Base-by-base conservation (phyloP, 805 yeast species). In the Kuraishia hungarica region DNA sequence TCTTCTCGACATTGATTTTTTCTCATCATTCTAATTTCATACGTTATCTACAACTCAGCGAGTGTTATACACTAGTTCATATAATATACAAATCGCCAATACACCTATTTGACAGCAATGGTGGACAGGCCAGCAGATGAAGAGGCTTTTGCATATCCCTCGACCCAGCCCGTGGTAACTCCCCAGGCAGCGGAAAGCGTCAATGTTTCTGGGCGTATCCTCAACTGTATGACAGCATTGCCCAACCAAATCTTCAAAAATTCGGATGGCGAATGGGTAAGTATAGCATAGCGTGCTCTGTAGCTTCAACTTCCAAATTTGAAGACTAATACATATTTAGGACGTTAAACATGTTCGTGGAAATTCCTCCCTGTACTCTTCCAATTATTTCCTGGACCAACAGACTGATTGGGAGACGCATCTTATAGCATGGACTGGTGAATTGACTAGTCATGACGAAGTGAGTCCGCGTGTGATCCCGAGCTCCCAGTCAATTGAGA, bases 401-500 rank as follows among this genome's bases (percentile, higher is more conserved):
- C 81, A 83, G 51, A 80, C 92, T 0, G 80, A 83, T 22, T 93
- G 97, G 94, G 96, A 91, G 58, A 85, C 92, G 51, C 89, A 90
- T 60, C 72, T 89, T 53, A 83, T 94, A 53, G 97, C 90, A 1
- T 94, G 99, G 99, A 88, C 97, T 0, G 99, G 99, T 51, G 98
- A 91, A 68, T 75, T 94, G 58, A 68, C 70, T 51, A 53, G 61
- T 26, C 58, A 66, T 53, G 57, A 58, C 24, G 56, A 56, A 21
- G 28, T 52, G 8, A 48, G 24, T n/a, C 67, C 68, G 19, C 62
- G 63, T 35, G 55, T 64, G 1, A 66, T 67, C 39, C 66, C 68
- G 10, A 52, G 53, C 15, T 57, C 59, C 21, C 64, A 61, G 56
- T 51, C 61, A 1, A 67, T 73, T 50, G 73, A 76, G 54, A 83